Conservation (phyloP, 305 asterid species). For the Rubia balearica region DNA sequence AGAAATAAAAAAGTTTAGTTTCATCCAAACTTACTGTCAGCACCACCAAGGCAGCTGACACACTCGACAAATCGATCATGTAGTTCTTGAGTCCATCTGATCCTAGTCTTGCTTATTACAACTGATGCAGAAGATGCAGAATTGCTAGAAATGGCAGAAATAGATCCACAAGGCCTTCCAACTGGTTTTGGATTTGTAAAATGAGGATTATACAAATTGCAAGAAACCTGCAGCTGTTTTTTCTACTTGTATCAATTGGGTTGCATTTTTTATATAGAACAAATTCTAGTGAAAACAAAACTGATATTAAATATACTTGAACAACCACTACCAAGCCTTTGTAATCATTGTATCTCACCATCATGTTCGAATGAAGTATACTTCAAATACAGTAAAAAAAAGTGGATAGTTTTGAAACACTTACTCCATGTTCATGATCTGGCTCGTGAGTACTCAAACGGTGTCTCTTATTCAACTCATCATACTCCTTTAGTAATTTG, state of each 20-base stretch:
- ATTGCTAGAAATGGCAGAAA: slow-evolving; percentile 20
- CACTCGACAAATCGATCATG: slow-evolving; percentile 80
- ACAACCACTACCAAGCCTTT: neutral
- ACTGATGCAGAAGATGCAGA: slow-evolving; percentile 24
- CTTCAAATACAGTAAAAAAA: neutral
- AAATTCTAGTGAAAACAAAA: too few relatives aligned
- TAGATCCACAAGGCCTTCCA: slow-evolving; percentile 22
- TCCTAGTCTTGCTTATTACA: slow-evolving; percentile 47
- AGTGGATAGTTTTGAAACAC: slow-evolving; percentile 15
- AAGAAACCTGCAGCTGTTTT: slow-evolving; percentile 25
- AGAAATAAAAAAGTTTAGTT: neutral
- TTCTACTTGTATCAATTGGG: neutral
- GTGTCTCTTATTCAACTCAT: slow-evolving; percentile 23
- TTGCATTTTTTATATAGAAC: too few relatives aligned
- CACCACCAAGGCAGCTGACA: slow-evolving; percentile 77
- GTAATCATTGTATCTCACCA: neutral
- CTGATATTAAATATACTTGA: neutral
- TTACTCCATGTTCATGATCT: slow-evolving; percentile 39
- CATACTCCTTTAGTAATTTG: slow-evolving; percentile 41
- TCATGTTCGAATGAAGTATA: neutral
- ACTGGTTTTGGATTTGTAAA: slow-evolving; percentile 22
- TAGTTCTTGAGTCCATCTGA: slow-evolving; percentile 83
- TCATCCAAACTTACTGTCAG: slow-evolving; percentile 54
- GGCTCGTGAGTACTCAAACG: slow-evolving; percentile 25
- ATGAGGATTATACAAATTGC: slow-evolving; percentile 29